These are phyloP conservation scores for Balakata baccata DNA, from an alignment of 345 rosid species.

Conservation along the genomic window DNA sequence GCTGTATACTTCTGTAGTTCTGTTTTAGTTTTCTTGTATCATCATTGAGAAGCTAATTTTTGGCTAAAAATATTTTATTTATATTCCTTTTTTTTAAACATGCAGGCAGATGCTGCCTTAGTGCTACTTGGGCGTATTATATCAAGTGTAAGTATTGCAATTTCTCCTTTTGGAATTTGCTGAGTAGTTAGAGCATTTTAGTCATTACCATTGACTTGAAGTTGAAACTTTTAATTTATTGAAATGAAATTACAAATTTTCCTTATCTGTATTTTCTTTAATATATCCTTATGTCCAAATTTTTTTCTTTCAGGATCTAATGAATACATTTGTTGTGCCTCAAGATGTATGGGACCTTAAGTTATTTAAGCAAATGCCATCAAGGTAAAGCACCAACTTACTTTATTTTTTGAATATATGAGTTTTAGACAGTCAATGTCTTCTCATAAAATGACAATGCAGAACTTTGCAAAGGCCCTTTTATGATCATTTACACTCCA, in stretches of 20 bases:
- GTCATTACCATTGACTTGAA: neutral
- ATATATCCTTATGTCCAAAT: conserved; percentile 2
- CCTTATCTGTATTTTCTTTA: neutral
- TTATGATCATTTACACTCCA: neutral
- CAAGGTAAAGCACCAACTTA: conserved; percentile 50
- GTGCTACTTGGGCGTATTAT: conserved; percentile 69
- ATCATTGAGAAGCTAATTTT: neutral
- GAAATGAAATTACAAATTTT: neutral
- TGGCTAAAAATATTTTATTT: neutral
- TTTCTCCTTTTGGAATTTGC: conserved; percentile 9
- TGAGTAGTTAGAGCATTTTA: conserved; percentile 6
- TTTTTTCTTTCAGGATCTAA: conserved; percentile 48
- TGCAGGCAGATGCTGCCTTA: conserved; percentile 83
- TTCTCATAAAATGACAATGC: neutral
- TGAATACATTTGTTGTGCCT: conserved; percentile 51
- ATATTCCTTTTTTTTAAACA: conserved; percentile 18
- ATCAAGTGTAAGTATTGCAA: conserved; percentile 49
- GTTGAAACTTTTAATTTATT: neutral
- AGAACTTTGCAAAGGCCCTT: neutral
- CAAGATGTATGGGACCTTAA: conserved; percentile 89
- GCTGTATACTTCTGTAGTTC: neutral
- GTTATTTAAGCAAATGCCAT: conserved; percentile 61
- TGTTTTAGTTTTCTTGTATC: neutral
- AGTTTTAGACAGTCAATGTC: neutral
- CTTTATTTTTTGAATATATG: neutral